Evolutionary conservation across 225 moss, liverwort and hornwort species (phyloP).

Genomic region (Rhytidiadelphus loreus): DNA sequence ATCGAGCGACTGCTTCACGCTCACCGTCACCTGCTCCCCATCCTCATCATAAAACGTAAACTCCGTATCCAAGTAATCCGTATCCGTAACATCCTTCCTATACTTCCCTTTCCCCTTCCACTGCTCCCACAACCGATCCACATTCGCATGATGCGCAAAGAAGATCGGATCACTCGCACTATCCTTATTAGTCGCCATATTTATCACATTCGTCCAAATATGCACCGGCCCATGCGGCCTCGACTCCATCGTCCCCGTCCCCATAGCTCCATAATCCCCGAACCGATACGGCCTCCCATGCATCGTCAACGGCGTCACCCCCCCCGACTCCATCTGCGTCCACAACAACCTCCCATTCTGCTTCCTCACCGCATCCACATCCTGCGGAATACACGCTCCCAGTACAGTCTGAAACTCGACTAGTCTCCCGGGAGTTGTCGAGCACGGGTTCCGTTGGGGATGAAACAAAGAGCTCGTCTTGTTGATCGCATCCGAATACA

Average conservation of each 20-base stretch:
- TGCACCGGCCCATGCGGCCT: conserved; percentile 24
- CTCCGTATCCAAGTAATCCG: conserved; percentile 32
- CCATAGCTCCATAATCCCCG: conserved; percentile 5
- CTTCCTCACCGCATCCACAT: neutral
- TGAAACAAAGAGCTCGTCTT: conserved; percentile 12
- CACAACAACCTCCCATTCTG: conserved; percentile 8
- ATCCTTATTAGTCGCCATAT: neutral
- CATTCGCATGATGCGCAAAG: conserved; percentile 7
- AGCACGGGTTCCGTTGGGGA: neutral
- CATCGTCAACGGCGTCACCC: neutral
- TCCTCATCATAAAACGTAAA: conserved; percentile 59
- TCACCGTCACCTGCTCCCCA: conserved; percentile 28
- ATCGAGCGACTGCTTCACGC: conserved; percentile 17
- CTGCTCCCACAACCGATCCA: conserved; percentile 20
- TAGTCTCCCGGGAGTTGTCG: neutral
- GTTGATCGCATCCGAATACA: neutral
- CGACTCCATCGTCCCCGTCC: neutral
- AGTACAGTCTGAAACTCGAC: neutral
- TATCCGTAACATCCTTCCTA: conserved; percentile 12
- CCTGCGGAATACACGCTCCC: neutral
- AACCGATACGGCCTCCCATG: conserved; percentile 7
- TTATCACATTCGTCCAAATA: neutral
- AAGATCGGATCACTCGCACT: conserved; percentile 17
- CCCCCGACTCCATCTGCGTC: neutral
- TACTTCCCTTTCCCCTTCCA: neutral